A percentile compares a stretch with the other conserved stretches of the same genome.
phyloP scores from a whole-genome alignment of 371 early-diverging fungal genomes.

The Smittium culicis region DNA sequence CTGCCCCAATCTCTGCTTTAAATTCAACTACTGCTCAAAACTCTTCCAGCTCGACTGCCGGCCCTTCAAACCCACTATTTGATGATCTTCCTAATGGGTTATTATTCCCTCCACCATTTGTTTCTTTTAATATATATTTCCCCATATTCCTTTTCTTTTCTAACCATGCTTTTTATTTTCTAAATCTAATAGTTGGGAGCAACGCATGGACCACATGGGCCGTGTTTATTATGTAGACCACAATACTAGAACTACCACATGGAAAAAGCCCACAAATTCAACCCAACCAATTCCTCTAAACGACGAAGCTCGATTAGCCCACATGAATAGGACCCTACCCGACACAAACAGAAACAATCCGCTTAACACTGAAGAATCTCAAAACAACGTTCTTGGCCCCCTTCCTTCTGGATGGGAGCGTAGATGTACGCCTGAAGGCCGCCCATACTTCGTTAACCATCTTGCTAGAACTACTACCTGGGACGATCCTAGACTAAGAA shows the following conservation, averaged over 20 bases:
- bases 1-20: too few species aligned
- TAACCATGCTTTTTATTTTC: neutral
- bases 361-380: constrained; percentile 39
- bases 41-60: too few species aligned
- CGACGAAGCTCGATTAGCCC: constrained; percentile 13
- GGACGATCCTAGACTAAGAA: constrained; percentile 76
- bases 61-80: neutral
- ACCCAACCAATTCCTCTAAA: neutral
- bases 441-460: constrained; percentile 90
- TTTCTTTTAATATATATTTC: neutral
- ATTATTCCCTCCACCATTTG: too few species aligned
- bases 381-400: constrained; percentile 43
- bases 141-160: too few species aligned
- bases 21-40: too few species aligned
- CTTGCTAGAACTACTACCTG: constrained; percentile 87
- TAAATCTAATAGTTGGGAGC: constrained; percentile 60
- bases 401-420: constrained; percentile 95
- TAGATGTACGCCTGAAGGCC: constrained; percentile 81
- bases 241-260: constrained; percentile 90
- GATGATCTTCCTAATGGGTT: neutral
- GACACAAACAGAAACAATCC: constrained; percentile 32
- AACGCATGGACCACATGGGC: constrained; percentile 76
- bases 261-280: constrained; percentile 43
- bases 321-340: constrained; percentile 23
- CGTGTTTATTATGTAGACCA: constrained; percentile 94